Conservation (phyloP, 1,139 yeast genomes). For the Saccharomyces pastorianus region DNA sequence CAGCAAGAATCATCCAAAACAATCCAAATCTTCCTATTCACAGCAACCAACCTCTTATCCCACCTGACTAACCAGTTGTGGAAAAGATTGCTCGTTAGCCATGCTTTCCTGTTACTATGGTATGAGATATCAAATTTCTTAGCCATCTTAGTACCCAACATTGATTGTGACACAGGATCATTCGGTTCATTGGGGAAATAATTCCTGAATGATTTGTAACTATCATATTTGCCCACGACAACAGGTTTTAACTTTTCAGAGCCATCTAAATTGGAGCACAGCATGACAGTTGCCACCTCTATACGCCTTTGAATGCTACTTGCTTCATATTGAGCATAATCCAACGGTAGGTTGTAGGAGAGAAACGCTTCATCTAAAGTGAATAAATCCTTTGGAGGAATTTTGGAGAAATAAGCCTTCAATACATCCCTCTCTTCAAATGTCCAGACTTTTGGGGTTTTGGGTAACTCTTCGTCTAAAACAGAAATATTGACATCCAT, state of each 20-base stretch:
- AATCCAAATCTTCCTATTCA: slow-evolving; percentile 45
- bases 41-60: slow-evolving; percentile 45
- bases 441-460: slow-evolving; percentile 53
- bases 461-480: slow-evolving; percentile 38
- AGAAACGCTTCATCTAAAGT: slow-evolving; percentile 55
- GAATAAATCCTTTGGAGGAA: slow-evolving; percentile 48
- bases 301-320: slow-evolving; percentile 34
- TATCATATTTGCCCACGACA: slow-evolving; percentile 53
- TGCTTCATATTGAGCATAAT: slow-evolving; percentile 48
- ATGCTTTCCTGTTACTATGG: slow-evolving; percentile 53
- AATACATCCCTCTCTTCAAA: slow-evolving; percentile 47
- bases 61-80: slow-evolving; percentile 53
- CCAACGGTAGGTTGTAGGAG: slow-evolving; percentile 54
- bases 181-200: slow-evolving; percentile 30
- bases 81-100: slow-evolving; percentile 60
- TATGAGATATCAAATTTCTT: slow-evolving; percentile 47
- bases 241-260: slow-evolving; percentile 54
- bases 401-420: slow-evolving; percentile 28
- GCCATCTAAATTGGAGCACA: slow-evolving; percentile 57
- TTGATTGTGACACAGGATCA: slow-evolving; percentile 21
- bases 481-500: slow-evolving; percentile 47
- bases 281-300: slow-evolving; percentile 46
- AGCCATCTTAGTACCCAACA: slow-evolving; percentile 38
- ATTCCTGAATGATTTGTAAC: slow-evolving; percentile 42
- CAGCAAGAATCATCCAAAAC: slow-evolving; percentile 56